These are phyloP conservation scores for Paxillus rubicundulus DNA, from an alignment of 768 basidiomycete species.

Conservation along the genomic window DNA sequence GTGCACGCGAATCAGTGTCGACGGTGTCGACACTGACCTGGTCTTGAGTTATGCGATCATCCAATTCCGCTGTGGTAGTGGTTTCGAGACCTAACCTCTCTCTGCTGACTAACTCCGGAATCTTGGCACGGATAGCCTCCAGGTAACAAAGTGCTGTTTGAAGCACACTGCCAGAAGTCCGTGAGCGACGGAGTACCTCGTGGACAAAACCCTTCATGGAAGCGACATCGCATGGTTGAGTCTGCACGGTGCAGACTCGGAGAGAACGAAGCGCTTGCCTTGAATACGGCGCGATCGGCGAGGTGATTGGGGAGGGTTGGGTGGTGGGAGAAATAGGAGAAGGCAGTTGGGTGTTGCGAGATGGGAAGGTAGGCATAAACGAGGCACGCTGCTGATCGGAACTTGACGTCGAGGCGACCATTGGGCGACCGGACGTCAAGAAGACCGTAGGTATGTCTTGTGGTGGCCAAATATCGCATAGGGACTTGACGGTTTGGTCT, in stretches of 20 bases:
- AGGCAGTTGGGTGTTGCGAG: slow-evolving; percentile 45
- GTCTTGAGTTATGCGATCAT: slow-evolving; percentile 42
- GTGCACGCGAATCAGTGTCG: slow-evolving; percentile 35
- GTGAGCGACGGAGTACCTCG: slow-evolving; percentile 83
- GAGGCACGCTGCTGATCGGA: slow-evolving; percentile 8
- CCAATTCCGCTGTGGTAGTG: slow-evolving; percentile 40
- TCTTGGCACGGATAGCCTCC: slow-evolving; percentile 71
- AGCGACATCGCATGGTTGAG: slow-evolving; percentile 37
- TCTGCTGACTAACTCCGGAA: slow-evolving; percentile 58
- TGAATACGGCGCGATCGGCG: slow-evolving; percentile 30
- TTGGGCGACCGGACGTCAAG: slow-evolving; percentile 36
- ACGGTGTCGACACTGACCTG: slow-evolving; percentile 42
- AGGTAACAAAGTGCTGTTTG: slow-evolving; percentile 88
- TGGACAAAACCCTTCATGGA: slow-evolving; percentile 80
- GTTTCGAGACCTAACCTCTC: slow-evolving; percentile 47
- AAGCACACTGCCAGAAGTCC: slow-evolving; percentile 78
- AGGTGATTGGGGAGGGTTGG: slow-evolving; percentile 31
- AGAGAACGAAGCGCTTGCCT: slow-evolving; percentile 23
- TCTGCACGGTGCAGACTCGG: slow-evolving; percentile 9
- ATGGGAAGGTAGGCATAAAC: slow-evolving; percentile 1
- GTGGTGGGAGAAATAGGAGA: slow-evolving; percentile 54
- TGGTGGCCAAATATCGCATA: slow-evolving; percentile 78
- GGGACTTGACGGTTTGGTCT: slow-evolving; percentile 79
- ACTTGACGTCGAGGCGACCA: slow-evolving; percentile 13
- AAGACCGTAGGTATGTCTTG: slow-evolving; percentile 69